Percentiles rank a stretch among this genome's conserved stretches.
Conservation (phyloP, 805 yeast genomes). For the Cyberlindnera japonica region DNA sequence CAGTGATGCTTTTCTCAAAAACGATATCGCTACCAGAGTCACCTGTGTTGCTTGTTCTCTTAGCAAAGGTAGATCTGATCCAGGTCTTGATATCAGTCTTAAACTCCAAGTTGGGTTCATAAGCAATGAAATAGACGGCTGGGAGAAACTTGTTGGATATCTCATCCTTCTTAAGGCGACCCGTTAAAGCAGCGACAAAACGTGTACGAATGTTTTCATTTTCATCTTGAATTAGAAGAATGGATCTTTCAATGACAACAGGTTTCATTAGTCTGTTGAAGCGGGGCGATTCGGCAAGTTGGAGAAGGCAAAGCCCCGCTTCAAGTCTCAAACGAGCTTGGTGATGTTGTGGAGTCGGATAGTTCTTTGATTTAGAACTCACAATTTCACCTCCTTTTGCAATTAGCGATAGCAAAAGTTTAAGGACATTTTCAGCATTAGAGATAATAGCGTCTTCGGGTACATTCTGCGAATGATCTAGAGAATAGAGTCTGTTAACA, state of each 20-base stretch:
- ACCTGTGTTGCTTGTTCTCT: conserved; percentile 20
- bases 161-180: conserved; percentile 43
- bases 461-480: conserved; percentile 28
- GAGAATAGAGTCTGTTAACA: conserved; percentile 51
- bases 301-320: conserved; percentile 64
- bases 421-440: conserved; percentile 60
- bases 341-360: conserved; percentile 60
- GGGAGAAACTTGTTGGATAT: conserved; percentile 68
- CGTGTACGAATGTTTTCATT: conserved; percentile 49
- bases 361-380: conserved; percentile 35
- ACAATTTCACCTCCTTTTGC: conserved; percentile 78
- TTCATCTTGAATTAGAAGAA: conserved; percentile 65
- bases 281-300: conserved; percentile 53
- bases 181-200: conserved; percentile 49
- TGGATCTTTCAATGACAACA: conserved; percentile 46
- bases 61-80: conserved; percentile 57
- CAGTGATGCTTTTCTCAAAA: conserved; percentile 63
- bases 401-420: conserved; percentile 60
- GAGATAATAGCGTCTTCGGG: conserved; percentile 37
- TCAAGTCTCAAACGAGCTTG: conserved; percentile 60
- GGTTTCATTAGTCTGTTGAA: conserved; percentile 53
- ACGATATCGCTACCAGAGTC: conserved; percentile 39
- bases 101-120: conserved; percentile 59
- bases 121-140: conserved; percentile 67
- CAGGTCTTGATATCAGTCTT: conserved; percentile 57